A percentile compares a stretch with the other conserved stretches of the same genome.
phyloP scores from a whole-genome alignment of 2,329 filamentous ascomycete species.

The Ascochyta pisi region DNA sequence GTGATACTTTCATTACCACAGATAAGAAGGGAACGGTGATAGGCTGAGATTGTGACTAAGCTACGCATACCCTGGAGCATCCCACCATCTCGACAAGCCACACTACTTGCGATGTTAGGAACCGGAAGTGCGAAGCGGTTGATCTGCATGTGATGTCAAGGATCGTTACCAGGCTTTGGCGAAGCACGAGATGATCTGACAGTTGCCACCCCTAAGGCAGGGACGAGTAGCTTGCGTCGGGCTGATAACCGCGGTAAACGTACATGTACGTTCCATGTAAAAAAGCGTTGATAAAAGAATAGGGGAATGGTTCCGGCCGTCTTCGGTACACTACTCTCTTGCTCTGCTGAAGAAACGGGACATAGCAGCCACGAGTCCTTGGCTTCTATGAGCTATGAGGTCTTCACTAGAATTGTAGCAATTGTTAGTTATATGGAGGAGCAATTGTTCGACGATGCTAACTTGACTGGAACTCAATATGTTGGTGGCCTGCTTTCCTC shows the following conservation, averaged over 20 bases:
- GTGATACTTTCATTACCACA: slow-evolving; percentile 41
- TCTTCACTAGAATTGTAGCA: too few relatives aligned
- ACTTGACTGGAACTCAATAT: too few relatives aligned
- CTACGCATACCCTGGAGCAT: slow-evolving; percentile 26
- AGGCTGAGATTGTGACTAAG: slow-evolving; percentile 37
- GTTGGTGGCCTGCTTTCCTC: too few relatives aligned
- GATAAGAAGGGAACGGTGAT: slow-evolving; percentile 36
- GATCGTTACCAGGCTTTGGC: slow-evolving; percentile 23
- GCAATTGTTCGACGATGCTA: too few relatives aligned
- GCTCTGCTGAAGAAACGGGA: too few relatives aligned
- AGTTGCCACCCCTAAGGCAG: slow-evolving; percentile 53
- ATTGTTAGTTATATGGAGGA: too few relatives aligned
- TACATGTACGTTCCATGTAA: not conserved
- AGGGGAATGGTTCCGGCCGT: too few relatives aligned
- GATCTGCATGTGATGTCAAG: slow-evolving; percentile 16
- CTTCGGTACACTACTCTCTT: too few relatives aligned
- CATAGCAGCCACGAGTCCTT: too few relatives aligned
- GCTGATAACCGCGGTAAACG: slow-evolving; percentile 19
- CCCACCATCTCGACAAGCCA: slow-evolving; percentile 8
- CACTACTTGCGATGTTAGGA: not conserved
- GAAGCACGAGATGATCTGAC: slow-evolving; percentile 28
- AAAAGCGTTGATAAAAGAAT: too few relatives aligned
- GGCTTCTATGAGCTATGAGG: too few relatives aligned
- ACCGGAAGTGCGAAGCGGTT: slow-evolving; percentile 8
- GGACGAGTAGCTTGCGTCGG: not conserved